Percentiles rank a stretch among this genome's conserved stretches.
phyloP scores from a whole-genome alignment of 2,329 filamentous ascomycete genomes.

The Aspergillus vadensis region DNA sequence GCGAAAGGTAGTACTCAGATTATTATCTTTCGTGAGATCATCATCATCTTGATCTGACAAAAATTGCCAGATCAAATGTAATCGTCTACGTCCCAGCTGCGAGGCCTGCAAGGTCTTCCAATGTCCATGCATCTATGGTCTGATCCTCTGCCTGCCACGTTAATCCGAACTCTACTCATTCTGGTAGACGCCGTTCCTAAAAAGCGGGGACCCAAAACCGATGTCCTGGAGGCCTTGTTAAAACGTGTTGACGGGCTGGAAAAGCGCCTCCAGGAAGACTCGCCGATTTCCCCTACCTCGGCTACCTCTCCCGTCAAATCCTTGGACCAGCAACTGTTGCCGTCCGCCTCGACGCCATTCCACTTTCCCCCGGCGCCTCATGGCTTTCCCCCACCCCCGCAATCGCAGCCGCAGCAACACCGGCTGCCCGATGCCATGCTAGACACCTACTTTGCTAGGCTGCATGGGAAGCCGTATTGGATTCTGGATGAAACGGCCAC shows the following conservation, averaged over 20 bases:
- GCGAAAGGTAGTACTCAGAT: slow-evolving; percentile 73
- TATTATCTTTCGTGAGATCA: background rate
- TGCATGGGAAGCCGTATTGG: slow-evolving; percentile 80
- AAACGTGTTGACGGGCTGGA: slow-evolving; percentile 86
- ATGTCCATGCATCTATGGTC: slow-evolving; percentile 86
- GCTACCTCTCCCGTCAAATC: slow-evolving; percentile 46
- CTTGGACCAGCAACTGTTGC: slow-evolving; percentile 16
- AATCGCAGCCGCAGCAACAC: slow-evolving; percentile 20
- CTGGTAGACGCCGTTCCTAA: slow-evolving; percentile 75
- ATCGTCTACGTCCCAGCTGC: slow-evolving; percentile 78
- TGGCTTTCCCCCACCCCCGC: slow-evolving; percentile 44
- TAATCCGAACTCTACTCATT: background rate
- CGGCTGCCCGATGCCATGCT: slow-evolving; percentile 65
- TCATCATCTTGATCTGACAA: background rate
- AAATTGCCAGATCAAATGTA: slow-evolving; percentile 77
- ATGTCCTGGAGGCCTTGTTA: slow-evolving; percentile 79
- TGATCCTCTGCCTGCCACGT: slow-evolving; percentile 5
- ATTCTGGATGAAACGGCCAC: slow-evolving; percentile 77
- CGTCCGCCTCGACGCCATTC: slow-evolving; percentile 8
- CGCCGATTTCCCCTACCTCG: slow-evolving; percentile 45
- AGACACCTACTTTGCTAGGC: slow-evolving; percentile 75
- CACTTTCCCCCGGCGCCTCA: slow-evolving; percentile 1
- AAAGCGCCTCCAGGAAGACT: slow-evolving; percentile 71
- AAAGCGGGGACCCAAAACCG: slow-evolving; percentile 86
- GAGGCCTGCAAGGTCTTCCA: slow-evolving; percentile 90